Base-by-base conservation (phyloP, 2,329 filamentous ascomycete species). In the Cytospora piceicola region DNA sequence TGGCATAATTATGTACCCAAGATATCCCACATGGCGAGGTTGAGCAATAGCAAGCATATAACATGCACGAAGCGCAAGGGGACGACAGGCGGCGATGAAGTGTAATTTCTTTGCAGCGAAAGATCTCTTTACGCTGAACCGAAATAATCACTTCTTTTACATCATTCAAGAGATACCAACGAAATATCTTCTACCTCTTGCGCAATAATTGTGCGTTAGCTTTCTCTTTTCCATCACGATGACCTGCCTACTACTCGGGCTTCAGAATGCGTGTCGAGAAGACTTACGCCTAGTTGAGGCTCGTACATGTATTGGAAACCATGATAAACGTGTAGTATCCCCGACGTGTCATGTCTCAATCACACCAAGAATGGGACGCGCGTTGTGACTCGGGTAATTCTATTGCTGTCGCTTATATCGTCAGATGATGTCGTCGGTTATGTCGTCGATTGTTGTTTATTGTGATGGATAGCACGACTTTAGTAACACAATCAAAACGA, bases 21-120 rank as follows among this genome's bases (percentile, higher is more conserved):
- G 46, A 49, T 49, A 49, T 49, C 46, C 46, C 46, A n/a, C 46
- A 49, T 49, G 46, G 46, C 46, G 24, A 49, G n/a, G 6, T 49
- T 49, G 46, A 49, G 46, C n/a, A 11, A 22, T n/a, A 49, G n/a
- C 46, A n/a, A 49, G 22, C 46, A 24, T 49, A 49, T 36, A 36
- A 36, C 34, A 36, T 49, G 46, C 46, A 49, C 46, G n/a, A 49
- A 49, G 46, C 46, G 24, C n/a, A 24, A 49, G 20, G 42, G 42
- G 42, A 49, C 46, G 46, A 24, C 46, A 20, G n/a, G n/a, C 3
- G 17, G 3, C 11, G 9, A 12, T 12, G 46, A 22, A 49, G 4
- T 12, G 46, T 49, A 49, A 24, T 24, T 49, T 9, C 24, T 49
- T 9, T 24, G n/a, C 46, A 49, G 46, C 11, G 46, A 20, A 14